Conservation (phyloP, 73 alveolate species). For the Blepharisma japonicum region DNA sequence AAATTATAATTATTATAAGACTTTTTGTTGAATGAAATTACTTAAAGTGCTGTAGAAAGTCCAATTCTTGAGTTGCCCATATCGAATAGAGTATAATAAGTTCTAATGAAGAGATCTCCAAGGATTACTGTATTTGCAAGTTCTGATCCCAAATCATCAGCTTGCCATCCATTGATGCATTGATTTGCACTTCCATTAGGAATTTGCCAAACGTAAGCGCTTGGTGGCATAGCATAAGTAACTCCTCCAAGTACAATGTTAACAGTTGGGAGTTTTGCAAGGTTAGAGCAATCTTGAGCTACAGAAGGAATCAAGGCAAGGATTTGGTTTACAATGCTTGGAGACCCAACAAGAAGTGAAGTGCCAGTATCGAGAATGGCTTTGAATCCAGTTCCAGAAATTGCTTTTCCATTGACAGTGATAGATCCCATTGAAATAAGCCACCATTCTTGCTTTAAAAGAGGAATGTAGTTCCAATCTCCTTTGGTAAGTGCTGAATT, state of each 20-base stretch:
- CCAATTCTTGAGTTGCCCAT: constrained; percentile 43
- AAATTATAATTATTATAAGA: too few species aligned
- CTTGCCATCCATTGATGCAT: too few species aligned
- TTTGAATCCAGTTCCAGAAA: constrained; percentile 37
- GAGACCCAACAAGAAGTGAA: constrained; percentile 54
- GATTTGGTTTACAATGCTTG: constrained; percentile 46
- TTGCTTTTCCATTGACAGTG: constrained; percentile 33
- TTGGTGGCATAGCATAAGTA: constrained; percentile 47
- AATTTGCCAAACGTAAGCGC: constrained; percentile 54
- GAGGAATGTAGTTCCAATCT: constrained; percentile 41
- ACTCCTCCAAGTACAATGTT: constrained; percentile 44
- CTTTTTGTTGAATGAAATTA: too few species aligned
- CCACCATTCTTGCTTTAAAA: constrained; percentile 52
- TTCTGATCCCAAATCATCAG: too few species aligned
- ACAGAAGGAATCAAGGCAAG: constrained; percentile 46
- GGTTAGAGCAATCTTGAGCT: constrained; percentile 48
- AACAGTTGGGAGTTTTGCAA: constrained; percentile 45
- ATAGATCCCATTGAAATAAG: constrained; percentile 42
- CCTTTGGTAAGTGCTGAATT: constrained; percentile 29
- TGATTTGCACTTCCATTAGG: background rate
- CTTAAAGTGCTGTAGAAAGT: too few species aligned
- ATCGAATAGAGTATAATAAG: constrained; percentile 48
- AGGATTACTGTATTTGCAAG: too few species aligned
- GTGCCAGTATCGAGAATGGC: constrained; percentile 62
- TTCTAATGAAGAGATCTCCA: constrained; percentile 57